Percentiles rank a stretch among this genome's conserved stretches.
phyloP scores from a whole-genome alignment of 192 early-diverging fungal species.

The Entomortierella parvispora region DNA sequence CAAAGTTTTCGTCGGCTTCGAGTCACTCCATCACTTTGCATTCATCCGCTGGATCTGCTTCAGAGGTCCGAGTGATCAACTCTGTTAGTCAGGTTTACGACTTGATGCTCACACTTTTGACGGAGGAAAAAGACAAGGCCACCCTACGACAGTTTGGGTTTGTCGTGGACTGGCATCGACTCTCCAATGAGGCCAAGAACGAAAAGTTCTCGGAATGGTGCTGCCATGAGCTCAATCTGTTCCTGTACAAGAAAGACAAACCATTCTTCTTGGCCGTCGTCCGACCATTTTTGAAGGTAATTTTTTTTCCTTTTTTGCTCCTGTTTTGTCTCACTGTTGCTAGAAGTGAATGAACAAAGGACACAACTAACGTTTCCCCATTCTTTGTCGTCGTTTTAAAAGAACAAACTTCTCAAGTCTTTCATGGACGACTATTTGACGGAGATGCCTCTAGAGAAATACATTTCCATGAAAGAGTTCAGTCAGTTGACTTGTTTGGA shows the following conservation, averaged over 20 bases:
- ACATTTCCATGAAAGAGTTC: conserved; percentile 35
- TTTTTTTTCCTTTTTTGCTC: not conserved
- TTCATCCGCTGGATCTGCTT: conserved; percentile 24
- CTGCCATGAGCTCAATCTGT: conserved; percentile 61
- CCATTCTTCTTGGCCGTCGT: conserved; percentile 49
- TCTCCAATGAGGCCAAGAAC: conserved; percentile 39
- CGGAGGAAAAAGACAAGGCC: conserved; percentile 5
- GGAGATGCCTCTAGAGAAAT: conserved; percentile 38
- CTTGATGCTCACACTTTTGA: conserved; percentile 39
- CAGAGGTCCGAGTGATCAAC: conserved; percentile 35
- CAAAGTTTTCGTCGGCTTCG: not conserved
- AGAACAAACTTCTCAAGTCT: conserved; percentile 58
- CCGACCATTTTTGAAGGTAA: conserved; percentile 56
- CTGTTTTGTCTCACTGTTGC: not conserved
- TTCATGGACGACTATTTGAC: conserved; percentile 61
- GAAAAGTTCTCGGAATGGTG: conserved; percentile 42
- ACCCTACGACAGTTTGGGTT: conserved; percentile 39
- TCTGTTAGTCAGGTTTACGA: conserved; percentile 48
- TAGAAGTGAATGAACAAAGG: not conserved
- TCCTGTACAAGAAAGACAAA: conserved; percentile 57
- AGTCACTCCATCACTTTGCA: conserved; percentile 33
- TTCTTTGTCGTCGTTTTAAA: not conserved
- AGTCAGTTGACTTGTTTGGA: conserved; percentile 45
- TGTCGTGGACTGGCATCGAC: conserved; percentile 44
- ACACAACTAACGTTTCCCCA: not conserved